phyloP scores from a whole-genome alignment of 176 grass and related monocot species.

The Puya raimondii region DNA sequence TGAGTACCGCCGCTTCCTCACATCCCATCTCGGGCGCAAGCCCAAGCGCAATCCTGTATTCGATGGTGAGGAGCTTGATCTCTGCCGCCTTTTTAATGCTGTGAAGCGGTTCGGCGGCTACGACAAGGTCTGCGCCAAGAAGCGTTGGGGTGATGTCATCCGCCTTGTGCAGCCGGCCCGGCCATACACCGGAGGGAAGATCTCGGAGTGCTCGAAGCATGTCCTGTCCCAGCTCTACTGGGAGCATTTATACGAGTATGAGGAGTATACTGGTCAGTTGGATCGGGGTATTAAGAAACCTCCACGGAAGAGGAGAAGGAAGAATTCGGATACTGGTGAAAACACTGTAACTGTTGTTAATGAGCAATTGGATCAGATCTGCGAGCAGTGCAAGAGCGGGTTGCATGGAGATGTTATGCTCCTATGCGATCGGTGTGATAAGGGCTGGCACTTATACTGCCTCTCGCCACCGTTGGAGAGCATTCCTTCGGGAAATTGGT shows the following conservation, averaged over 20 bases:
- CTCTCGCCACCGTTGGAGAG: constrained; percentile 58
- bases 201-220: constrained; percentile 82
- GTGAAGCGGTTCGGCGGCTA: constrained; percentile 80
- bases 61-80: constrained; percentile 61
- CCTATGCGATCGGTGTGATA: constrained; percentile 81
- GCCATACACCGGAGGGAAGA: not conserved
- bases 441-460: constrained; percentile 82
- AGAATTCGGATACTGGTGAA: constrained; percentile 6
- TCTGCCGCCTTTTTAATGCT: constrained; percentile 77
- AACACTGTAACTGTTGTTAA: constrained; percentile 7
- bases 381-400: constrained; percentile 82
- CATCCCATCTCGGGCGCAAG: constrained; percentile 12
- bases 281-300: not conserved
- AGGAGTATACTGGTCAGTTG: constrained; percentile 41
- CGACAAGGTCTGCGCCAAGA: constrained; percentile 36
- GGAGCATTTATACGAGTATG: constrained; percentile 73
- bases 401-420: constrained; percentile 85
- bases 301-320: constrained; percentile 26
- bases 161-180: constrained; percentile 40
- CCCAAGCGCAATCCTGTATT: constrained; percentile 36
- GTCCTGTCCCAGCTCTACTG: constrained; percentile 73
- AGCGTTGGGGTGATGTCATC: constrained; percentile 58
- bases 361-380: constrained; percentile 68
- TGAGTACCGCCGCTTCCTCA: constrained; percentile 59
- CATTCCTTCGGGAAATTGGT: constrained; percentile 76